Evolutionary conservation across 2,329 filamentous ascomycete genomes (phyloP).

Genomic region (Penicillium sp.): DNA sequence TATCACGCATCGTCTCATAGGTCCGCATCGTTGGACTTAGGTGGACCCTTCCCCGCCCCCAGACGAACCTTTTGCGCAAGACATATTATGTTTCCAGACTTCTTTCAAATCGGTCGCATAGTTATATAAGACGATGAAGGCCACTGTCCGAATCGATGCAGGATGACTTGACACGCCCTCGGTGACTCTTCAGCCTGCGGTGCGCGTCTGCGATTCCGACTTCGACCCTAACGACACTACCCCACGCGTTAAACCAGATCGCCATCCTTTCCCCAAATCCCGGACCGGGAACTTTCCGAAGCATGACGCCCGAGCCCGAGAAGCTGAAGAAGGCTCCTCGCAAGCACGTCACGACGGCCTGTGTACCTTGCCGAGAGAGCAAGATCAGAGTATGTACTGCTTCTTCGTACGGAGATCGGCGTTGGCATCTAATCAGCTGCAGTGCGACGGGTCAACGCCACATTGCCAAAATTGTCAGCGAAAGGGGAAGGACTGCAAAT

Average conservation of each 20-base stretch:
- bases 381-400: conserved; percentile 39
- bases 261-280: background rate
- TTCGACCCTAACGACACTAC: background rate
- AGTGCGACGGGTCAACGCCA: conserved; percentile 39
- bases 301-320: conserved; percentile 25
- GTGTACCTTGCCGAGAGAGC: conserved; percentile 45
- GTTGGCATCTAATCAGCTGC: conserved; percentile 5
- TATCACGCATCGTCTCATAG: conserved; percentile 21
- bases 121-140: conserved; percentile 6
- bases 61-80: conserved; percentile 12
- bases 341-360: conserved; percentile 45
- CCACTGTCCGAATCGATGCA: background rate
- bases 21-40: conserved; percentile 1
- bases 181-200: conserved; percentile 1
- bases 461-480: conserved; percentile 39
- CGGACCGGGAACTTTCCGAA: background rate
- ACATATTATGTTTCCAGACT: background rate
- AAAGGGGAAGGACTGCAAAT: conserved; percentile 38
- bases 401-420: background rate
- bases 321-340: conserved; percentile 33
- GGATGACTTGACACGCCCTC: conserved; percentile 9
- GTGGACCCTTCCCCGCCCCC: conserved; percentile 19
- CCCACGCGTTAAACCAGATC: background rate
- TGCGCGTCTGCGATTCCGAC: background rate
- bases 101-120: background rate